These are phyloP conservation scores for Euphorbia celastroides DNA, from an alignment of 441 rosid genomes.

Conservation along the genomic window DNA sequence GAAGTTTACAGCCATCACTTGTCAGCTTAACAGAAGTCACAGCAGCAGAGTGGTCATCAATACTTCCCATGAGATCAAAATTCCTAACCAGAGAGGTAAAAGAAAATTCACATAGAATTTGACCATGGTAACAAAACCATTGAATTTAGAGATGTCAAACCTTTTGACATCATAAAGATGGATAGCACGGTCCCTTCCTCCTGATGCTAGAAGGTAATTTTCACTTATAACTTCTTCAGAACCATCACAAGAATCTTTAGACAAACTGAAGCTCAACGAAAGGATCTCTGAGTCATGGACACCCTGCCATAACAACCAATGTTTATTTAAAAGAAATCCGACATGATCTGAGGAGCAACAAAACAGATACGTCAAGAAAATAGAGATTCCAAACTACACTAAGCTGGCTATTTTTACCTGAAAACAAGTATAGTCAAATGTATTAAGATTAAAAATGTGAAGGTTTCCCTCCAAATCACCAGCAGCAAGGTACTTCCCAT, in stretches of 20 bases:
- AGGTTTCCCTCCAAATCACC: slow-evolving; percentile 86
- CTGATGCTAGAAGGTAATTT: slow-evolving; percentile 66
- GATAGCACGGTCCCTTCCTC: slow-evolving; percentile 66
- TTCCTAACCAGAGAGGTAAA: slow-evolving; percentile 46
- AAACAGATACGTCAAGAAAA: slow-evolving; percentile 8
- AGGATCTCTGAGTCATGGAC: slow-evolving; percentile 77
- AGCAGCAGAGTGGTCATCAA: slow-evolving; percentile 69
- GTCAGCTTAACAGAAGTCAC: slow-evolving; percentile 71
- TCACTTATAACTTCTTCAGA: slow-evolving; percentile 31
- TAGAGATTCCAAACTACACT: slow-evolving; percentile 15
- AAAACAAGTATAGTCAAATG: slow-evolving; percentile 57
- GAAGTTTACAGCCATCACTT: slow-evolving; percentile 47
- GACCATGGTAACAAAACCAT: slow-evolving; percentile 21
- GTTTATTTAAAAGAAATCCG: slow-evolving; percentile 17
- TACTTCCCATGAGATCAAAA: slow-evolving; percentile 58
- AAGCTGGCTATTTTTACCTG: slow-evolving; percentile 35
- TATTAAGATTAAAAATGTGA: slow-evolving; percentile 63
- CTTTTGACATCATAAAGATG: slow-evolving; percentile 76
- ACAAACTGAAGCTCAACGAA: slow-evolving; percentile 67
- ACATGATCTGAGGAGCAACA: slow-evolving; percentile 1
- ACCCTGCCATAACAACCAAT: slow-evolving; percentile 39
- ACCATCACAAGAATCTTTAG: slow-evolving; percentile 28
- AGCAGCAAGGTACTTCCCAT: slow-evolving; percentile 77
- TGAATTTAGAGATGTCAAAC: slow-evolving; percentile 30
- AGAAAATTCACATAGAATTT: slow-evolving; percentile 19